A percentile compares a stretch with the other conserved stretches of the same genome.
Evolutionary conservation across 768 basidiomycete genomes (phyloP).

Genomic region (Pholiota molesta): DNA sequence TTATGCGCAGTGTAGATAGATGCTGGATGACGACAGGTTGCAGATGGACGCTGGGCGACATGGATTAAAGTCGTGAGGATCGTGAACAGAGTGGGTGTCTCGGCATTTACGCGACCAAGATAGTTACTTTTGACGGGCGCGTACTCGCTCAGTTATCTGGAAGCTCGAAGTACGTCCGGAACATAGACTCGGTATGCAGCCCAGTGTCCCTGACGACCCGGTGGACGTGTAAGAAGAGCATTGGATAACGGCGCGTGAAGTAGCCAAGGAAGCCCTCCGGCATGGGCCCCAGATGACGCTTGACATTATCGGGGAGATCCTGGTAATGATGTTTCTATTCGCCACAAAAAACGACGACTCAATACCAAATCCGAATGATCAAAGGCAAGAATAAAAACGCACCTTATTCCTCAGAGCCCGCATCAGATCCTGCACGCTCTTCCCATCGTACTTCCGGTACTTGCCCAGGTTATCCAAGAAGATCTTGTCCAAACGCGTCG

Average conservation of each 20-base stretch:
- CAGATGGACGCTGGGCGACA: not conserved
- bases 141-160: conserved; percentile 33
- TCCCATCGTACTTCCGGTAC: conserved; percentile 95
- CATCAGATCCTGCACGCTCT: conserved; percentile 88
- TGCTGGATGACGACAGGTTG: not conserved
- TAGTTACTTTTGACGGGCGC: not conserved
- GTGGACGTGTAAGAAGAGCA: conserved; percentile 90
- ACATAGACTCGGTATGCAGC: conserved; percentile 87
- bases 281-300: conserved; percentile 85
- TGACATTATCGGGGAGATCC: conserved; percentile 91
- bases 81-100: not conserved
- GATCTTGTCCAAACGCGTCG: conserved; percentile 78
- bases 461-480: conserved; percentile 96
- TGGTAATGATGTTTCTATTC: conserved; percentile 95
- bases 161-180: conserved; percentile 85
- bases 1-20: not conserved
- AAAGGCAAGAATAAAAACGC: conserved; percentile 22
- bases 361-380: conserved; percentile 1
- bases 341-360: conserved; percentile 7
- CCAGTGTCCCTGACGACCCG: conserved; percentile 72
- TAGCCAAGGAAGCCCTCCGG: conserved; percentile 92
- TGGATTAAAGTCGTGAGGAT: not conserved
- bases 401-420: conserved; percentile 96
- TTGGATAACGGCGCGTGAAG: conserved; percentile 93
- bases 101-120: not conserved